Conservation (phyloP, 768 basidiomycete genomes). For the Lentinula raphanica region DNA sequence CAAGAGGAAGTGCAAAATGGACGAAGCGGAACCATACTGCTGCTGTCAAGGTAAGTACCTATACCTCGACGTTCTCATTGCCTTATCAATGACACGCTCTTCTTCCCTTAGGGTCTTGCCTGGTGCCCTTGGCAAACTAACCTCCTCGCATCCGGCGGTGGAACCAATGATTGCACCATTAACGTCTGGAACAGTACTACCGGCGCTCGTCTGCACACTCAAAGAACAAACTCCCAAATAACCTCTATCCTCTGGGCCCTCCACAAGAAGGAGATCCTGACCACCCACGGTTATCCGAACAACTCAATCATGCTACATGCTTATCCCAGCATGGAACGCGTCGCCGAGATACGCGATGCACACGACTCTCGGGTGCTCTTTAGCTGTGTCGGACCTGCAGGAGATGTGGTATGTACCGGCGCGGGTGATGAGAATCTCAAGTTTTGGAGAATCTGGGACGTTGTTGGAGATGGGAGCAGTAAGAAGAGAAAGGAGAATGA, state of each 20-base stretch:
- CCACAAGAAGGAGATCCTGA: constrained; percentile 83
- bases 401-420: constrained; percentile 88
- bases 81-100: background rate
- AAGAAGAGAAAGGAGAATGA: constrained; percentile 42
- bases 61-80: background rate
- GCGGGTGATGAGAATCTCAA: constrained; percentile 96
- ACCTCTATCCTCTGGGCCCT: constrained; percentile 87
- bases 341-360: constrained; percentile 83
- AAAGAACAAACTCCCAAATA: constrained; percentile 85
- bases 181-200: constrained; percentile 92
- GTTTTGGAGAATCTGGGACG: constrained; percentile 89
- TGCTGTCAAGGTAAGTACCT: constrained; percentile 60
- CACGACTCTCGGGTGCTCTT: constrained; percentile 90
- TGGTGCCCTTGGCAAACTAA: constrained; percentile 98
- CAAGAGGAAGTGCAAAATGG: constrained; percentile 72
- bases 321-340: constrained; percentile 80
- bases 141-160: constrained; percentile 89
- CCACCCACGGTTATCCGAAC: constrained; percentile 92
- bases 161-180: constrained; percentile 88
- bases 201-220: constrained; percentile 83
- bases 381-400: constrained; percentile 79
- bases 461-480: constrained; percentile 33
- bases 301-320: constrained; percentile 77
- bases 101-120: constrained; percentile 78
- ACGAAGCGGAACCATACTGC: constrained; percentile 89